Base-by-base conservation (phyloP, 768 basidiomycete species). In the Artomyces pyxidatus region DNA sequence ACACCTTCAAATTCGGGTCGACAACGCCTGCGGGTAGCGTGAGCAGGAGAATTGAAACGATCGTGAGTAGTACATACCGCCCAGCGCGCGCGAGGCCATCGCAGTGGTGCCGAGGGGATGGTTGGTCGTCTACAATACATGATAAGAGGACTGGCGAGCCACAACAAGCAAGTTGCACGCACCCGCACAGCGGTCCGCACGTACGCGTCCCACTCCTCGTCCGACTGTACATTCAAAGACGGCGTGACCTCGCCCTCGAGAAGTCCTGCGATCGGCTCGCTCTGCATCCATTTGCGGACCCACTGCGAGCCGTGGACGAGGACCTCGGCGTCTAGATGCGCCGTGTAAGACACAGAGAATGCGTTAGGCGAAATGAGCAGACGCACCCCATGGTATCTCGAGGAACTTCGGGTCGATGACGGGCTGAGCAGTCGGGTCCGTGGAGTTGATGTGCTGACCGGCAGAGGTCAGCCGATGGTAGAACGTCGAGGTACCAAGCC, bases 361-460 rank as follows among this genome's bases (percentile, higher is more conserved):
- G 4, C 17, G 11, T 9, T n/a, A n/a, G n/a, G n/a, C n/a, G n/a
- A n/a, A n/a, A n/a, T n/a, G n/a, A n/a, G n/a, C n/a, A n/a, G 17
- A 17, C 53, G 21, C 17, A 55, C 55, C 57, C 28, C 50, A 59
- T 30, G 35, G 25, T 23, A 37, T 12, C 9, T 48, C 52, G 21
- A 66, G 65, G 65, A 73, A 74, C 43, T 68, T 66, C 5, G 73
- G 70, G 54, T 76, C 68, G 54, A 76, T 72, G 8, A 58, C 42
- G 1, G 74, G 73, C 42, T 59, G 43, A 3, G 56, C 56, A 58
- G 65, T 65, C 9, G 68, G 58, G 49, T 59, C 58, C 3, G 63
- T 59, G 6, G 68, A 62, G 43, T 59, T 65, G 55, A 71, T 63
- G 43, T 61, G 57, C 59, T 60, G 28, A 21, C n/a, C 22, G 21